Conservation (phyloP, 2,329 filamentous ascomycete genomes). For the Herpotrichia juniperi region DNA sequence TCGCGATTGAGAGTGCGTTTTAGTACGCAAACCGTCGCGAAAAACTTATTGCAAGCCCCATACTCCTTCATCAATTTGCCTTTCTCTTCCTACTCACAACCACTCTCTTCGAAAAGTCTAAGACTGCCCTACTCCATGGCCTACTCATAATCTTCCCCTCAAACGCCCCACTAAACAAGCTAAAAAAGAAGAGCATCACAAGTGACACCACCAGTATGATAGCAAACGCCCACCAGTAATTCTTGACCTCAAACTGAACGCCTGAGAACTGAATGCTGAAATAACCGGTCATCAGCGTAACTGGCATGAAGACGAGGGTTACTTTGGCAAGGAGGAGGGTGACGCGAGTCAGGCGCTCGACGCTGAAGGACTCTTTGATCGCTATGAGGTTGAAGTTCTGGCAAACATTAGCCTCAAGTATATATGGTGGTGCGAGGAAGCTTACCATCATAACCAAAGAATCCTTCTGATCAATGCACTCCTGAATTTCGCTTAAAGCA, state of each 20-base stretch:
- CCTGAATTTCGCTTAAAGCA: constrained; percentile 66
- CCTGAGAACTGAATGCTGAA: constrained; percentile 71
- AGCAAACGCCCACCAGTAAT: constrained; percentile 73
- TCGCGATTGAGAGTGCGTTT: background rate
- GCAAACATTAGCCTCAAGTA: background rate
- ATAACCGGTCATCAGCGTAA: constrained; percentile 76
- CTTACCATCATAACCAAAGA: constrained; percentile 70
- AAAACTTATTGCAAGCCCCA: background rate
- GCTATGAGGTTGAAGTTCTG: constrained; percentile 81
- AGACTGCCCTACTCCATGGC: constrained; percentile 44
- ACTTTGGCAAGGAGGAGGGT: constrained; percentile 76
- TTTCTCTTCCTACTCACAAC: constrained; percentile 26
- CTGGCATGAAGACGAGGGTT: constrained; percentile 76
- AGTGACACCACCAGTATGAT: constrained; percentile 67
- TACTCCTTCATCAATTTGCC: constrained; percentile 1
- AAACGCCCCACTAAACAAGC: constrained; percentile 62
- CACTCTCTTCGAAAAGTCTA: constrained; percentile 34
- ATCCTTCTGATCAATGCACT: constrained; percentile 72
- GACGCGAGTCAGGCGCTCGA: constrained; percentile 73
- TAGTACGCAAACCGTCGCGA: background rate
- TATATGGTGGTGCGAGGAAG: constrained; percentile 1
- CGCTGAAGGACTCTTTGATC: constrained; percentile 74
- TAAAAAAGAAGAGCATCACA: constrained; percentile 63
- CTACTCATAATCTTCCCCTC: constrained; percentile 61
- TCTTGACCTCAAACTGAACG: constrained; percentile 64